Evolutionary conservation across 768 basidiomycete genomes (phyloP).

Genomic region (Amanita polypyramis): DNA sequence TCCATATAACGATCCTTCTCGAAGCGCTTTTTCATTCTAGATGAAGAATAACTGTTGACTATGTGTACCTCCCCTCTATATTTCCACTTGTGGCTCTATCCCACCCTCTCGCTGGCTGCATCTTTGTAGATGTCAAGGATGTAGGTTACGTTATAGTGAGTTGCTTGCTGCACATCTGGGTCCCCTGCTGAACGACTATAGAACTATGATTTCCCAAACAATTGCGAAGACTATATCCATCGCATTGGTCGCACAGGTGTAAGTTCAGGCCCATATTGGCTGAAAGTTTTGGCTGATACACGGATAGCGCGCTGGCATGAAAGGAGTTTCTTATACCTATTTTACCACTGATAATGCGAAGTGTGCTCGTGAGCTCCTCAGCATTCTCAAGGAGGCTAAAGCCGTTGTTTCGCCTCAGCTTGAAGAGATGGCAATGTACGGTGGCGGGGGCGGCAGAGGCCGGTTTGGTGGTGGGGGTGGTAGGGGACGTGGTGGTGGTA

Average conservation of each 20-base stretch:
- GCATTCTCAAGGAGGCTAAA: conserved; percentile 81
- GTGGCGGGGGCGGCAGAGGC: conserved; percentile 69
- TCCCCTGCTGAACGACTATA: conserved; percentile 18
- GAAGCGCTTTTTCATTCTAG: conserved; percentile 8
- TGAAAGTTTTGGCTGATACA: conserved; percentile 11
- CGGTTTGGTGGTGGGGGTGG: conserved; percentile 30
- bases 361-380: conserved; percentile 83
- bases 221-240: conserved; percentile 97
- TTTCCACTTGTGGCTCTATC: conserved; percentile 17
- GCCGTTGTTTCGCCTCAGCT: conserved; percentile 79
- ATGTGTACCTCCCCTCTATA: conserved; percentile 23
- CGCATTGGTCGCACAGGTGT: conserved; percentile 97
- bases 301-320: conserved; percentile 77
- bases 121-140: conserved; percentile 89
- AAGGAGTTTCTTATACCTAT: conserved; percentile 89
- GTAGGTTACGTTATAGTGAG: conserved; percentile 93
- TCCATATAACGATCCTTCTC: conserved; percentile 12
- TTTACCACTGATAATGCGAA: conserved; percentile 96
- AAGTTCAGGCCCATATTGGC: conserved; percentile 14
- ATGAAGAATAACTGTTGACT: conserved; percentile 7
- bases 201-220: conserved; percentile 98
- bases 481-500: conserved; percentile 33
- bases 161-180: conserved; percentile 13
- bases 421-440: conserved; percentile 86
- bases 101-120: conserved; percentile 21